These are phyloP conservation scores for Leccinum arenicola DNA, from an alignment of 768 basidiomycete species.

Conservation along the genomic window DNA sequence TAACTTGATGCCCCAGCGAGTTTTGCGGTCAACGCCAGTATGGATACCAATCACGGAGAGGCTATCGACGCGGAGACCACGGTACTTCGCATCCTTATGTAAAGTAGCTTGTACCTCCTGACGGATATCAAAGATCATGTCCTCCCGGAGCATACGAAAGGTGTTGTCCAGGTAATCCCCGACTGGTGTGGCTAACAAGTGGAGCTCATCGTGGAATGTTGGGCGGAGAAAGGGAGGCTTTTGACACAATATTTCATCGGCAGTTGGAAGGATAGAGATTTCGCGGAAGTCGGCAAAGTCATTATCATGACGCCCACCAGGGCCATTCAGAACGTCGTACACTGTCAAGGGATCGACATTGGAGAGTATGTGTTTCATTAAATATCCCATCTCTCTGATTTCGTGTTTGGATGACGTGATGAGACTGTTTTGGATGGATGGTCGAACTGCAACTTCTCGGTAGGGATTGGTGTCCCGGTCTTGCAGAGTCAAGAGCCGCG, in stretches of 20 bases:
- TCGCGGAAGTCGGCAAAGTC: constrained; percentile 56
- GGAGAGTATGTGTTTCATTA: constrained; percentile 39
- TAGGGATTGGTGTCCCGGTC: constrained; percentile 34
- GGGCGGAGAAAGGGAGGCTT: constrained; percentile 50
- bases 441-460: constrained; percentile 34
- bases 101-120: constrained; percentile 47
- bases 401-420: constrained; percentile 22
- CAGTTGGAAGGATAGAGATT: constrained; percentile 60
- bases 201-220: constrained; percentile 22
- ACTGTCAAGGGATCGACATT: constrained; percentile 16
- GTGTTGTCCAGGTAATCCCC: constrained; percentile 58
- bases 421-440: constrained; percentile 23
- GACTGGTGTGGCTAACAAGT: constrained; percentile 30
- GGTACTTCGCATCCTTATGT: constrained; percentile 35
- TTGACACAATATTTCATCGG: constrained; percentile 49
- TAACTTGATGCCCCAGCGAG: constrained; percentile 43
- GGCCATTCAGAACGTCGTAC: constrained; percentile 24
- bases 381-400: constrained; percentile 33
- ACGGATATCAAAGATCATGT: constrained; percentile 55
- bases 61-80: constrained; percentile 32
- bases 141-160: constrained; percentile 63
- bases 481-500: constrained; percentile 43
- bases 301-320: constrained; percentile 71
- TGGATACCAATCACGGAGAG: constrained; percentile 38
- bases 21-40: constrained; percentile 20